Conservation (phyloP, 768 basidiomycete species). For the Russula emetica region DNA sequence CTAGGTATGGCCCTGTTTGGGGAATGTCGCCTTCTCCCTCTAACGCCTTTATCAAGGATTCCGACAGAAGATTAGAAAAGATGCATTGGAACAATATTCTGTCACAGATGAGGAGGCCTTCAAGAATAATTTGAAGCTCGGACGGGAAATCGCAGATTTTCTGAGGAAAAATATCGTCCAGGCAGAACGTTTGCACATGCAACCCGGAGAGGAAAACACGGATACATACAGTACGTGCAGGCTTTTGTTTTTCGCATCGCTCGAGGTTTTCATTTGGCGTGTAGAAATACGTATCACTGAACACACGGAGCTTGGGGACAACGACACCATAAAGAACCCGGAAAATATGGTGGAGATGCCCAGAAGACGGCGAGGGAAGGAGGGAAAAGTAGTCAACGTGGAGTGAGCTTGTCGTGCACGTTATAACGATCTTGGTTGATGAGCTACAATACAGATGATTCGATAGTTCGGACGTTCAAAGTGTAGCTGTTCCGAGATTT, state of each 20-base stretch:
- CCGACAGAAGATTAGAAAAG: slow-evolving; percentile 58
- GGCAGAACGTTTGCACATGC: slow-evolving; percentile 47
- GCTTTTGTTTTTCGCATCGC: not conserved
- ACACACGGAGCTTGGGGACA: slow-evolving; percentile 84
- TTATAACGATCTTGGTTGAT: slow-evolving; percentile 9
- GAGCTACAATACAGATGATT: slow-evolving; percentile 29
- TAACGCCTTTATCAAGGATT: slow-evolving; percentile 50
- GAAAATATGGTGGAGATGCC: slow-evolving; percentile 44
- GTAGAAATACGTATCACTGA: slow-evolving; percentile 68
- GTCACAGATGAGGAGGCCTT: slow-evolving; percentile 47
- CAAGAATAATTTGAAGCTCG: slow-evolving; percentile 52
- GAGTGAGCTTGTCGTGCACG: slow-evolving; percentile 19
- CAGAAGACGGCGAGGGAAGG: slow-evolving; percentile 36
- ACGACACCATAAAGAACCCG: slow-evolving; percentile 69
- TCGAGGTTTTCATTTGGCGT: not conserved
- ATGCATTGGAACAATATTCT: slow-evolving; percentile 43
- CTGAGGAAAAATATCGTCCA: slow-evolving; percentile 85
- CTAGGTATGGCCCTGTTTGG: slow-evolving; percentile 39
- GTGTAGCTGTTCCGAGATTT: slow-evolving; percentile 37
- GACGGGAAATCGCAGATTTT: slow-evolving; percentile 67
- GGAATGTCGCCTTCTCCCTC: not conserved
- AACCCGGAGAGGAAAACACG: slow-evolving; percentile 34
- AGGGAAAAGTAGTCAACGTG: not conserved
- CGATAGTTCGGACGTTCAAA: slow-evolving; percentile 25
- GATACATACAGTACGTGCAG: slow-evolving; percentile 56